Base-by-base conservation (phyloP, 306 rosid genomes). In the Carpinus fangiana region DNA sequence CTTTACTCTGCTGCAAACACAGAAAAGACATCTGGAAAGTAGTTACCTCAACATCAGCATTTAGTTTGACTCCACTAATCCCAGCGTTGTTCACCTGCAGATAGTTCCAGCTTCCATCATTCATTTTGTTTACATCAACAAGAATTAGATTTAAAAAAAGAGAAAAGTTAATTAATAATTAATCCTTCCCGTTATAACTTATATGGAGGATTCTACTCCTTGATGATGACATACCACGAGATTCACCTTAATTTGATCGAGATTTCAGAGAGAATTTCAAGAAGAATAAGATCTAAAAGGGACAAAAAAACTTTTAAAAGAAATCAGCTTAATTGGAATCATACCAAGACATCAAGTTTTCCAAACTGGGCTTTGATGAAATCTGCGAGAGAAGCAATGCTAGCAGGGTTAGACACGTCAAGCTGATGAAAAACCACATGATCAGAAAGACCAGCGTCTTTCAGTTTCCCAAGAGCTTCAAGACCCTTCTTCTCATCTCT, bases 1-100 rank as follows among this genome's bases (percentile, higher is more conserved):
- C 36, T 59, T 1, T 10, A 9, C 26, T 59, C 34, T 23, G 65
- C 65, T 59, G 12, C 36, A 59, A 59, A 59, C 14, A 59, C 16
- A 59, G 26, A 59, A 41, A 6, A 41, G 45, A 41, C 45, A 41
- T 41, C 45, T 41, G 26, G 26, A 41, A 53, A 77, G 51, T 21
- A 68, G 76, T 73, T 74, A 82, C 86, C 82, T 43, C 17, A 73
- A 47, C 83, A 65, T 87, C 86, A 23, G 62, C 71, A 60, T 82
- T 69, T 13, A 77, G 3, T 48, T 60, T 54, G 13, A 53, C 73
- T 71, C 91, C 93, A 31, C 23, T 5, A 34, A 74, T 23, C 70
- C 84, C 89, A 56, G 91, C 90, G 76, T 88, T 88, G 84, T 90
- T 84, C 65, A 88, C 78, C 90, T 86, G 48, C 50, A 51, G 14